phyloP scores from a whole-genome alignment of 1,139 yeast genomes.

The Nakaseomyces uthaithaninus region DNA sequence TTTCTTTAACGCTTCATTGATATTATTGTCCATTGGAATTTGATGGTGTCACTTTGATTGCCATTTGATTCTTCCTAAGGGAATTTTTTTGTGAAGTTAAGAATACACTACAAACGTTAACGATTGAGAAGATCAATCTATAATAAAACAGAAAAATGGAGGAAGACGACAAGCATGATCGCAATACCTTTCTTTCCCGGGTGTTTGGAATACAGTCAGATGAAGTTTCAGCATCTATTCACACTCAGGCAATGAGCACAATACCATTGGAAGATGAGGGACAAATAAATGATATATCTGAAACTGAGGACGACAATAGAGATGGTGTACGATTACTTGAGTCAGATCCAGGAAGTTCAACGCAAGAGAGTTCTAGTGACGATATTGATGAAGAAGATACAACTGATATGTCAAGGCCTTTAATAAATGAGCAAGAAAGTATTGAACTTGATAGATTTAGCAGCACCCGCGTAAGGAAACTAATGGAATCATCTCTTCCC shows the following conservation, averaged over 20 bases:
- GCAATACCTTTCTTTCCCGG: slow-evolving; percentile 35
- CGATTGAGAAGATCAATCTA: neutral
- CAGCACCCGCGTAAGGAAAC: slow-evolving; percentile 9
- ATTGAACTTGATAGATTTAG: slow-evolving; percentile 1
- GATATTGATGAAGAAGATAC: slow-evolving; percentile 1
- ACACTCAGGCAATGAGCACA: slow-evolving; percentile 25
- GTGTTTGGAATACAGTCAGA: slow-evolving; percentile 36
- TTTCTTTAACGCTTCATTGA: too few relatives aligned
- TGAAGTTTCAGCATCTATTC: slow-evolving; percentile 24
- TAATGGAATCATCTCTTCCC: slow-evolving; percentile 13
- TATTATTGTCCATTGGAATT: too few relatives aligned
- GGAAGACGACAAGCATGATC: slow-evolving; percentile 13
- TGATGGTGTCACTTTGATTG: too few relatives aligned
- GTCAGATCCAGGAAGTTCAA: slow-evolving; percentile 29
- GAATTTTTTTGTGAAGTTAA: too few relatives aligned
- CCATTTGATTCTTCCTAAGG: too few relatives aligned
- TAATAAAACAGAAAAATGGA: slow-evolving; percentile 11
- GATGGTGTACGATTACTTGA: slow-evolving; percentile 24
- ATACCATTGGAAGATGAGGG: slow-evolving; percentile 11
- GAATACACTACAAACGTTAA: too few relatives aligned
- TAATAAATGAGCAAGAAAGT: slow-evolving; percentile 1
- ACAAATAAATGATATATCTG: slow-evolving; percentile 2
- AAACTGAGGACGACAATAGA: slow-evolving; percentile 10
- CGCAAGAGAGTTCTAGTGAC: slow-evolving; percentile 12
- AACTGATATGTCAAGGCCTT: slow-evolving; percentile 1